Percentiles rank a stretch among this genome's conserved stretches.
Conservation (phyloP, 1,284 basidiomycete species). For the Golubevia sp. region DNA sequence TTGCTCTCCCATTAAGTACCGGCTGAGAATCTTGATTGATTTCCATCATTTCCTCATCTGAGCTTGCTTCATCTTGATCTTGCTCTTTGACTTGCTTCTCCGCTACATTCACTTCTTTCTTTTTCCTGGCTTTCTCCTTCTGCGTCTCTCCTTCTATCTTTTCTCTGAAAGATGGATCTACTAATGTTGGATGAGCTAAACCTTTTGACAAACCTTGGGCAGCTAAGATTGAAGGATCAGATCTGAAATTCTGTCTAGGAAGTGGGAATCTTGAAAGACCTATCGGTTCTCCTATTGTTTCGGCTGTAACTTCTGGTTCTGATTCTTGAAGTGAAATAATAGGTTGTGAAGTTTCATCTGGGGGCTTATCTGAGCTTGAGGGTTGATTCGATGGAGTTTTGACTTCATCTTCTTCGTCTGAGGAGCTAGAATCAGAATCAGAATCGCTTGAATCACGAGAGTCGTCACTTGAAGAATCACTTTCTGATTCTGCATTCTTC, state of each 20-base stretch:
- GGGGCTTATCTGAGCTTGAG: not conserved
- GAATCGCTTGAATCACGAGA: conserved; percentile 10
- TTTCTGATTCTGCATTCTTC: conserved; percentile 1
- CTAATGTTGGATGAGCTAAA: conserved; percentile 29
- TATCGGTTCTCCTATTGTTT: not conserved
- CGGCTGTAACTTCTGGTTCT: not conserved
- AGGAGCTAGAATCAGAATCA: conserved; percentile 9
- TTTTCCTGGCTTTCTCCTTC: not conserved
- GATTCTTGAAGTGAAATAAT: not conserved
- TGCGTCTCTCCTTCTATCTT: conserved; percentile 14
- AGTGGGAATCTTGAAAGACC: conserved; percentile 1
- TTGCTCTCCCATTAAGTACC: no score
- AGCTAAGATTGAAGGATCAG: conserved; percentile 28
- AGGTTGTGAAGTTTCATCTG: not conserved
- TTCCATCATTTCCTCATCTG: not conserved
- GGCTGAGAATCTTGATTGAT: not conserved
- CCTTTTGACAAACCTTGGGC: conserved; percentile 45
- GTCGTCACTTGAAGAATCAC: conserved; percentile 3
- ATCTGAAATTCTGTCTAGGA: conserved; percentile 12
- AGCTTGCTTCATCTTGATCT: no score
- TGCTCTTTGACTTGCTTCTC: not conserved
- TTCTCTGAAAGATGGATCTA: conserved; percentile 27
- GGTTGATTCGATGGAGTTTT: not conserved
- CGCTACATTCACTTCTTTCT: not conserved
- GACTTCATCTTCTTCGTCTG: conserved; percentile 2